Conservation (phyloP, 345 rosid species). For the Lepidium aucheri region DNA sequence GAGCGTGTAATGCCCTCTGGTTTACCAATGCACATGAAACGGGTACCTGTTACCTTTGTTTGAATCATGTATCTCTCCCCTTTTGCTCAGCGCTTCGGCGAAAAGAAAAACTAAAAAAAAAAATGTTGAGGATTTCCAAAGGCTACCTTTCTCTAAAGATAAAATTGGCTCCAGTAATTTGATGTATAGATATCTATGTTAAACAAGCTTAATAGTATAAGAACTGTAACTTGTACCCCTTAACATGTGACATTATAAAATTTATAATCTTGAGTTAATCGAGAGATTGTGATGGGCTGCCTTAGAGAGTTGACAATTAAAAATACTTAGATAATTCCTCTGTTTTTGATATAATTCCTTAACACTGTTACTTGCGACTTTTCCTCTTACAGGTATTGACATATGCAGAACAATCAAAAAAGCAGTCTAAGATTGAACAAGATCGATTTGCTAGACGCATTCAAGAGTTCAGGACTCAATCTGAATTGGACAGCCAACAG, state of each 20-base stretch:
- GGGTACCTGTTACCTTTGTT: neutral
- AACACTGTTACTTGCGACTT: too few species aligned
- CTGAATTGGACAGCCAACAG: slow-evolving; percentile 52
- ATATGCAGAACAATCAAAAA: slow-evolving; percentile 81
- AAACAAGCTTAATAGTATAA: neutral
- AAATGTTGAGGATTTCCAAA: too few species aligned
- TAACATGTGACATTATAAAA: too few species aligned
- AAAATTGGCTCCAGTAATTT: neutral
- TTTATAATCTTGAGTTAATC: neutral
- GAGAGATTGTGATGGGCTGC: neutral
- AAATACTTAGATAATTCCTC: neutral
- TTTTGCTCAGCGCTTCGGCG: neutral
- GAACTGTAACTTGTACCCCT: neutral
- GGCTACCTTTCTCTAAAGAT: neutral
- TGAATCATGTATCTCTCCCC: neutral
- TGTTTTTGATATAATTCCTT: too few species aligned
- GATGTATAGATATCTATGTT: neutral
- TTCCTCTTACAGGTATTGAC: slow-evolving; percentile 51
- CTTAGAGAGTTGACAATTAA: neutral
- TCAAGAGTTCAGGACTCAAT: slow-evolving; percentile 82
- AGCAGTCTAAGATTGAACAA: slow-evolving; percentile 63
- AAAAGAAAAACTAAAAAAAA: neutral
- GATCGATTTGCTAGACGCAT: slow-evolving; percentile 78
- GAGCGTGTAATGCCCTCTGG: neutral
- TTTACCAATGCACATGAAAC: neutral